Conservation (phyloP, 2,329 filamentous ascomycete genomes). For the Aspergillus chevalieri region DNA sequence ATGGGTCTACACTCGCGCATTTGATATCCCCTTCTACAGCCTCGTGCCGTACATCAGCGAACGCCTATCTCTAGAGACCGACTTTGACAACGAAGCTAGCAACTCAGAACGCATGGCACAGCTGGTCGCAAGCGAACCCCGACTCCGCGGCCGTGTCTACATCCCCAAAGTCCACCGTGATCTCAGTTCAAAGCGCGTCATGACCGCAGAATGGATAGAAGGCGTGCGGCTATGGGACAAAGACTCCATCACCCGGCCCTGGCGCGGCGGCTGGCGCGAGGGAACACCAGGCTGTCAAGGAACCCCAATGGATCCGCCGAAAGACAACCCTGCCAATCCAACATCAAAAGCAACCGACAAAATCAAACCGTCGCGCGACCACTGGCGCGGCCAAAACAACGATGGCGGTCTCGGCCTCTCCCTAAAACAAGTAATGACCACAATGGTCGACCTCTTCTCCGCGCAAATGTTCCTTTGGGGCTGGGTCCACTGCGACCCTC, state of each 20-base stretch:
- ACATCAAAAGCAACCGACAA: conserved; percentile 38
- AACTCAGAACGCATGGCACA: conserved; percentile 80
- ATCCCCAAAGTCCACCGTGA: conserved; percentile 80
- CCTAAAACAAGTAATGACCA: conserved; percentile 85
- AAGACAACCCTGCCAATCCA: conserved; percentile 41
- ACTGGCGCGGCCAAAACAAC: conserved; percentile 67
- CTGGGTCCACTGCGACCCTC: conserved; percentile 90
- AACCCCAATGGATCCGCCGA: conserved; percentile 52
- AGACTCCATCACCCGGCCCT: conserved; percentile 66
- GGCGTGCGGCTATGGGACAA: conserved; percentile 91
- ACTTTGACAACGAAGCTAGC: conserved; percentile 84
- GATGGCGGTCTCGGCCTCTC: conserved; percentile 78
- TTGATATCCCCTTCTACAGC: conserved; percentile 86
- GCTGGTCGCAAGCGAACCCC: conserved; percentile 68
- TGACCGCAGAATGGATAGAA: conserved; percentile 98
- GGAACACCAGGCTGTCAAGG: conserved; percentile 75
- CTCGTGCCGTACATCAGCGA: conserved; percentile 91
- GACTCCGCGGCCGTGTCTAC: conserved; percentile 74
- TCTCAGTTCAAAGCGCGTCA: conserved; percentile 72
- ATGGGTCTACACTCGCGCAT: conserved; percentile 75
- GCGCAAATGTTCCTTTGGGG: conserved; percentile 98
- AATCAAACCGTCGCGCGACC: conserved; percentile 72
- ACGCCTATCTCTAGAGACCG: conserved; percentile 84
- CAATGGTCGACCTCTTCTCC: conserved; percentile 93
- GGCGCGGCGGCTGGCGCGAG: conserved; percentile 69